Percentiles rank a stretch among this genome's conserved stretches.
Evolutionary conservation across 1,284 basidiomycete genomes (phyloP).

Genomic region (Nidula niveotomentosa): DNA sequence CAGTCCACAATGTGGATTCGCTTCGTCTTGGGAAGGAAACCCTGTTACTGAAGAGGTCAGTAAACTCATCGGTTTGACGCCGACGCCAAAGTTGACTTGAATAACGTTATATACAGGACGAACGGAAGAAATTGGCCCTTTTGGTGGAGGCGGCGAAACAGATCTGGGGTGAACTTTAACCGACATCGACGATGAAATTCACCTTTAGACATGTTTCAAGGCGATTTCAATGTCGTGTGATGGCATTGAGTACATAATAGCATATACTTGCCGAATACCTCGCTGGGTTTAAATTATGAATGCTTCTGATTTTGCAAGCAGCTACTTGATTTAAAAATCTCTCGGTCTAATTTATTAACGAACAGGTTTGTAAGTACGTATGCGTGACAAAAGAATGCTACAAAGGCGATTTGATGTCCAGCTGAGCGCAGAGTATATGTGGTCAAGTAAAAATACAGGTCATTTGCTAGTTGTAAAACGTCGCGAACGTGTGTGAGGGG

Average conservation of each 20-base stretch:
- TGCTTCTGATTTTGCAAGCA: no score
- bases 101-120: constrained; percentile 26
- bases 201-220: no score
- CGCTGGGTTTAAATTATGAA: no score
- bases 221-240: no score
- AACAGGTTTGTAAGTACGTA: no score
- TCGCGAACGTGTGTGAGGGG: no score
- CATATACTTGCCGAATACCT: no score
- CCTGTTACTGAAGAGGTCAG: constrained; percentile 50
- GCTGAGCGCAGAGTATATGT: not conserved
- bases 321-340: no score
- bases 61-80: not conserved
- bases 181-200: no score
- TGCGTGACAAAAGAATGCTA: not conserved
- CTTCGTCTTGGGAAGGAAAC: constrained; percentile 68
- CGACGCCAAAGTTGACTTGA: not conserved
- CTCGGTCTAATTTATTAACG: no score
- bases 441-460: not conserved
- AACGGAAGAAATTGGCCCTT: constrained; percentile 53
- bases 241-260: no score
- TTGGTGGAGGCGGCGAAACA: constrained; percentile 51
- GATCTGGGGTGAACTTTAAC: constrained; percentile 38
- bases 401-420: not conserved
- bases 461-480: not conserved
- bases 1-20: constrained; percentile 78